Conservation (phyloP, 306 rosid species). For the Malus sylvestris region DNA sequence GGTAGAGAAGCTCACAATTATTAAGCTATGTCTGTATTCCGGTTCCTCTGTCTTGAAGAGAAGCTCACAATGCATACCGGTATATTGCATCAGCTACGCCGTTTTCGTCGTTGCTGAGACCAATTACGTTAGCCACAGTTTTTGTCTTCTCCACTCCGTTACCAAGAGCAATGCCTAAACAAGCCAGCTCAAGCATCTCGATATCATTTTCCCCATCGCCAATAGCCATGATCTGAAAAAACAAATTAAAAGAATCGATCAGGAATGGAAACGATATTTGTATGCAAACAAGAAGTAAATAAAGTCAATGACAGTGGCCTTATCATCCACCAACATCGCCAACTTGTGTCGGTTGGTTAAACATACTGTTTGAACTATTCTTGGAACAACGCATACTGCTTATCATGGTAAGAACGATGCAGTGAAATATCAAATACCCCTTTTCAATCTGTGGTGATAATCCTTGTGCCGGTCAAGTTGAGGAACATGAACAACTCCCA, state of each 20-base stretch:
- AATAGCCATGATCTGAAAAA: constrained; percentile 77
- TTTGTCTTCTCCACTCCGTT: constrained; percentile 80
- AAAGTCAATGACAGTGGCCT: neutral
- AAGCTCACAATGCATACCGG: constrained; percentile 67
- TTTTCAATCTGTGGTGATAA: neutral
- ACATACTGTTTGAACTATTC: neutral
- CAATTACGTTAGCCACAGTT: constrained; percentile 71
- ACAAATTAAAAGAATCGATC: neutral
- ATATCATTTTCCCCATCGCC: constrained; percentile 96
- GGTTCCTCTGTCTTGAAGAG: constrained; percentile 5
- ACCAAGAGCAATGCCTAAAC: constrained; percentile 73
- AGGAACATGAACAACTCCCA: neutral
- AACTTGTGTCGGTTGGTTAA: neutral
- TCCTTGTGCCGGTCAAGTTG: neutral
- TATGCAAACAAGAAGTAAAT: neutral
- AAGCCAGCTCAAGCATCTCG: constrained; percentile 92
- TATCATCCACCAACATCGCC: neutral
- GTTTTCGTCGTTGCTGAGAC: constrained; percentile 83
- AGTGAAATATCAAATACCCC: neutral
- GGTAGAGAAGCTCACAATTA: neutral
- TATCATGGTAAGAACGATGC: too few relatives aligned
- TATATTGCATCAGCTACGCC: constrained; percentile 91
- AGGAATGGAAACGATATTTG: neutral
- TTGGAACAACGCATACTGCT: neutral
- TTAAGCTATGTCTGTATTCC: neutral